phyloP scores from a whole-genome alignment of 2,329 filamentous ascomycete genomes.

The Pseudogymnoascus sp. region DNA sequence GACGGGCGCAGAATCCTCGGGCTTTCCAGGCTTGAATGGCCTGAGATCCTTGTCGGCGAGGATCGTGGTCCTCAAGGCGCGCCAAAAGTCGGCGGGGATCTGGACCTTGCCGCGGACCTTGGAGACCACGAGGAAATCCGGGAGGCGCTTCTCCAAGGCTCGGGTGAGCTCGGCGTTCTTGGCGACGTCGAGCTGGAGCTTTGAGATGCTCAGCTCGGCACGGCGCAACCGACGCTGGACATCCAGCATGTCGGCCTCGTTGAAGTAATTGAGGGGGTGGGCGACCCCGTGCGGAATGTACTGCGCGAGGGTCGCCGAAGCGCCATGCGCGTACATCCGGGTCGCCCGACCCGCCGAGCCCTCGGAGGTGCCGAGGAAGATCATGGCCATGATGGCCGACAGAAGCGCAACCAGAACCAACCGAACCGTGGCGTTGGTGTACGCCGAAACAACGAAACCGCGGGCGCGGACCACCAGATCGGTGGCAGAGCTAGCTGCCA shows the following conservation, averaged over 20 bases:
- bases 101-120: constrained; percentile 44
- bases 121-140: constrained; percentile 49
- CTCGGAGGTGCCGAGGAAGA: not conserved
- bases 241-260: constrained; percentile 17
- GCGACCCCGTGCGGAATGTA: constrained; percentile 20
- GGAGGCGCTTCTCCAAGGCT: constrained; percentile 43
- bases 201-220: constrained; percentile 5
- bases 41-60: constrained; percentile 32
- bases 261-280: constrained; percentile 17
- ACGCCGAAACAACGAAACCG: not conserved
- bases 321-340: constrained; percentile 4
- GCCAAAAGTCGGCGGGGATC: constrained; percentile 58
- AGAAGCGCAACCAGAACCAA: not conserved
- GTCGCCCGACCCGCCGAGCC: not conserved
- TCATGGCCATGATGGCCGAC: not conserved
- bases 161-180: constrained; percentile 28
- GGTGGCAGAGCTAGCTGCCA: not conserved
- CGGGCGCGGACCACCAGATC: not conserved
- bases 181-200: constrained; percentile 21
- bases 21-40: not conserved
- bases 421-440: not conserved
- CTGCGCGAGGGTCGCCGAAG: constrained; percentile 14
- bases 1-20: not conserved
- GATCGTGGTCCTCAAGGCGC: constrained; percentile 52
- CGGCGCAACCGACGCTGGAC: constrained; percentile 18